phyloP scores from a whole-genome alignment of 2,329 filamentous ascomycete species.

The Hypoxylon sp. region DNA sequence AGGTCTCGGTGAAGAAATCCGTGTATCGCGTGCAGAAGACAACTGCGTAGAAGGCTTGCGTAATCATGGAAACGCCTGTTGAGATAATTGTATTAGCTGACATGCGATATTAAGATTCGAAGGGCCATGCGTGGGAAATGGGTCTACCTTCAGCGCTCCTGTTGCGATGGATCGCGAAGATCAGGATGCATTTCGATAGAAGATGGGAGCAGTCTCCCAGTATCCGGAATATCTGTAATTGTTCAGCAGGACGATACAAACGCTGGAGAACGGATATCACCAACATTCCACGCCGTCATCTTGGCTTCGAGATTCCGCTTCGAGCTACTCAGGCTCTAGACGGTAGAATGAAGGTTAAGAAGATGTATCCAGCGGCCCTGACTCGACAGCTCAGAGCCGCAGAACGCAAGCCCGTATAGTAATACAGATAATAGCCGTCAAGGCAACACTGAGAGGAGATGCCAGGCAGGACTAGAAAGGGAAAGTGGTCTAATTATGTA shows the following conservation, averaged over 20 bases:
- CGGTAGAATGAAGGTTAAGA: constrained; percentile 8
- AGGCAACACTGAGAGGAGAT: constrained; percentile 4
- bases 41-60: constrained; percentile 84
- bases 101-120: neutral
- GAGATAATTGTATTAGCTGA: constrained; percentile 35
- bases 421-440: constrained; percentile 6
- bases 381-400: constrained; percentile 42
- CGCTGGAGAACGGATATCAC: constrained; percentile 15
- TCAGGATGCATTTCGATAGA: constrained; percentile 87
- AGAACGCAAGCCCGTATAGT: constrained; percentile 22
- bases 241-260: constrained; percentile 12
- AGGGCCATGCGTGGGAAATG: constrained; percentile 23
- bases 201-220: constrained; percentile 87
- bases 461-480: neutral
- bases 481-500: constrained; percentile 22
- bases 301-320: constrained; percentile 26
- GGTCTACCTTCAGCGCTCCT: constrained; percentile 81
- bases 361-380: constrained; percentile 25
- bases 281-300: constrained; percentile 50
- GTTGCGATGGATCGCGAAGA: constrained; percentile 90
- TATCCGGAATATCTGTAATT: constrained; percentile 73
- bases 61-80: constrained; percentile 89
- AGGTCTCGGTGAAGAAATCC: constrained; percentile 74
- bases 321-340: constrained; percentile 34
- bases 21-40: constrained; percentile 91